Evolutionary conservation across 306 rosid species (phyloP).

Genomic region (Begonia peltatifolia): DNA sequence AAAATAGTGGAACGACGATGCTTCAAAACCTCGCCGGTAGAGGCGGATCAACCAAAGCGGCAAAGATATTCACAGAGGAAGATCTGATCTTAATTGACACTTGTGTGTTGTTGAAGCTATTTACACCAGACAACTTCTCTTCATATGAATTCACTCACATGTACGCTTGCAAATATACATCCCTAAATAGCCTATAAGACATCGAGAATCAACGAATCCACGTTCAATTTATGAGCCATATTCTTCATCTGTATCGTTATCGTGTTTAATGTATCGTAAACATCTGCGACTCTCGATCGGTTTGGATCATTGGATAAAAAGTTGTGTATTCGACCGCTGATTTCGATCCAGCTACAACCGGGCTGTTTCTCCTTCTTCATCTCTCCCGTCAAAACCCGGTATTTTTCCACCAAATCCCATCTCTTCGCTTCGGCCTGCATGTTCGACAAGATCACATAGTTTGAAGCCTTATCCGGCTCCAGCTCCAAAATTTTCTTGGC

Average conservation of each 20-base stretch:
- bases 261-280: constrained; percentile 20
- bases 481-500: constrained; percentile 51
- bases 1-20: background rate
- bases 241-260: constrained; percentile 41
- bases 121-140: no score
- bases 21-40: background rate
- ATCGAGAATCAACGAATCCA: constrained; percentile 14
- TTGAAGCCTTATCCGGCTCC: constrained; percentile 54
- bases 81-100: no score
- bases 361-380: constrained; percentile 50
- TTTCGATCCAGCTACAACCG: constrained; percentile 77
- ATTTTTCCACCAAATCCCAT: constrained; percentile 62
- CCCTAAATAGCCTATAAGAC: constrained; percentile 10
- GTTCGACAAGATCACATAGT: constrained; percentile 59
- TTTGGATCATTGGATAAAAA: constrained; percentile 40
- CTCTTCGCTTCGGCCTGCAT: constrained; percentile 63
- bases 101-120: no score
- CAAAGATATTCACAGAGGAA: background rate
- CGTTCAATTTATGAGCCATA: constrained; percentile 16
- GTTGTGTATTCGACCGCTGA: constrained; percentile 29
- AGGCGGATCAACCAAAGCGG: background rate
- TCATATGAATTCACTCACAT: no score
- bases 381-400: constrained; percentile 45
- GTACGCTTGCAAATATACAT: no score
- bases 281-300: constrained; percentile 29